phyloP scores from a whole-genome alignment of 148 eudicot genomes.

The Bassia scoparia region DNA sequence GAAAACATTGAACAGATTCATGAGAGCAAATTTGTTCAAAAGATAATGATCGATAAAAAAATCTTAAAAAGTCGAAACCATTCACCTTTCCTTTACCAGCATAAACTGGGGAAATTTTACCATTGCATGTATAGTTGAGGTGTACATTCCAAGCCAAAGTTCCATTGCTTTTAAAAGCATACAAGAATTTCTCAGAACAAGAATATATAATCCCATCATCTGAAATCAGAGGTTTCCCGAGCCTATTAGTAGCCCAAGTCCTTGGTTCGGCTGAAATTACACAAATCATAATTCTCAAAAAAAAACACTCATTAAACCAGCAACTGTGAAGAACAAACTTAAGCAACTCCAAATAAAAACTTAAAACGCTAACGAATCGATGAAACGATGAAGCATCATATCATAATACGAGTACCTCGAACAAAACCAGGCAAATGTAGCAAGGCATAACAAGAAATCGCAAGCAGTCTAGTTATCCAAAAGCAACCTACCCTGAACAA shows the following conservation, averaged over 20 bases:
- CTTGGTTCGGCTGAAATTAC: constrained; percentile 39
- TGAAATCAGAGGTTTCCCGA: constrained; percentile 57
- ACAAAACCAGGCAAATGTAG: constrained; percentile 79
- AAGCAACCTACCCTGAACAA: constrained; percentile 76
- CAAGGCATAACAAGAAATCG: constrained; percentile 65
- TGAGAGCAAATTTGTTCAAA: background rate
- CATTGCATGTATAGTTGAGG: constrained; percentile 60
- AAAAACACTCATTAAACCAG: background rate
- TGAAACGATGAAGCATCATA: background rate
- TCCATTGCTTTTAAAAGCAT: constrained; percentile 72
- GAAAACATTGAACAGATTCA: no score
- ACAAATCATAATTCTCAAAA: background rate
- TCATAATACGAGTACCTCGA: no score
- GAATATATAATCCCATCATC: constrained; percentile 64
- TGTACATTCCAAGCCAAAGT: constrained; percentile 60
- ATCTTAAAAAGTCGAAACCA: background rate
- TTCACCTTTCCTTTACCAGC: constrained; percentile 64
- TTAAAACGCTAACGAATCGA: no score
- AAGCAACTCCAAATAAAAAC: background rate
- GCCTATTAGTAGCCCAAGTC: constrained; percentile 41
- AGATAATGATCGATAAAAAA: background rate
- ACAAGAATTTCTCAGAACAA: constrained; percentile 56
- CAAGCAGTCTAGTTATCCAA: constrained; percentile 61
- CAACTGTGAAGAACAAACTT: background rate
- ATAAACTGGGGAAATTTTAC: constrained; percentile 55